These are phyloP conservation scores for Mycena capillaripes DNA, from an alignment of 768 basidiomycete genomes.

Conservation along the genomic window DNA sequence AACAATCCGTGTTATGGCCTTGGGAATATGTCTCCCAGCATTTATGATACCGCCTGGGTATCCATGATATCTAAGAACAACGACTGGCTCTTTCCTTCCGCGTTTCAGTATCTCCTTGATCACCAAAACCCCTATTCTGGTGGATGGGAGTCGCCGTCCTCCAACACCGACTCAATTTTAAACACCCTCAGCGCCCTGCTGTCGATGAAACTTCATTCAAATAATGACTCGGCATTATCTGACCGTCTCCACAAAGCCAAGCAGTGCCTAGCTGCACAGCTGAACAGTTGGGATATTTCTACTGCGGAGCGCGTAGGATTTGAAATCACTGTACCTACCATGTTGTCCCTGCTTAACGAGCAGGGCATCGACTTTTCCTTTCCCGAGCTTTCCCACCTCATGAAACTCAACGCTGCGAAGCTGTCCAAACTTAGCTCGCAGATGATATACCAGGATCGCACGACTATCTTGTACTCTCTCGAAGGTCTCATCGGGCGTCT, in stretches of 20 bases:
- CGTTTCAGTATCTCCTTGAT: not conserved
- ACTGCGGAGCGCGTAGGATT: not conserved
- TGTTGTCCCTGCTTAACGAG: not conserved
- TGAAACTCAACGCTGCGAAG: not conserved
- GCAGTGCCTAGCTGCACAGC: not conserved
- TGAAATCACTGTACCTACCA: not conserved
- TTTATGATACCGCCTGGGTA: not conserved
- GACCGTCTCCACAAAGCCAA: not conserved
- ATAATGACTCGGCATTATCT: not conserved
- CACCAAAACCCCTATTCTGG: no score
- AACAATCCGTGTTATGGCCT: not conserved
- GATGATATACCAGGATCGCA: not conserved
- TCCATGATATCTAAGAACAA: not conserved
- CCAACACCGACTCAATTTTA: not conserved
- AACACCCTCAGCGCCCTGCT: not conserved
- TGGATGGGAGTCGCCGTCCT: no score
- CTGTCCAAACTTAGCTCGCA: not conserved
- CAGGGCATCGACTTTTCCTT: not conserved
- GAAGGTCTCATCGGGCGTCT: not conserved
- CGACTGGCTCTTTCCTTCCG: not conserved
- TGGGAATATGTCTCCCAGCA: not conserved
- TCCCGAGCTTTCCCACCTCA: not conserved
- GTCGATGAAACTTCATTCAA: not conserved
- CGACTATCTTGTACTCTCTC: not conserved
- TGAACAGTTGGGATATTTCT: not conserved